Percentiles rank a stretch among this genome's conserved stretches.
phyloP scores from a whole-genome alignment of 129 eudicot genomes.

The Silybum marianum region DNA sequence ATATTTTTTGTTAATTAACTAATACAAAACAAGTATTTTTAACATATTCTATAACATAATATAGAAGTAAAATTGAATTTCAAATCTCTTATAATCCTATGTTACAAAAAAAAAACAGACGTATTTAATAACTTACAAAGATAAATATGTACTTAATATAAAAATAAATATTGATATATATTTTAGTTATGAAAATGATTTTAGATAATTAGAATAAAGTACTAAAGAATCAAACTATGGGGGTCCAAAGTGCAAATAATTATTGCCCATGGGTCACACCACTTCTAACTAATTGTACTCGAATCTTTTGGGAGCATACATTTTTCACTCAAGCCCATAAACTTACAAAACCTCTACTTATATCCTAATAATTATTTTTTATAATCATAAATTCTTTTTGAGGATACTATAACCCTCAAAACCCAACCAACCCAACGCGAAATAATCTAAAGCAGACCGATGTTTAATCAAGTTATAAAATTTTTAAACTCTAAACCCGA shows the following conservation, averaged over 20 bases:
- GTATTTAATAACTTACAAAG: neutral
- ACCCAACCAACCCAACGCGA: too few species aligned
- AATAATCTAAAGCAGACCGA: too few species aligned
- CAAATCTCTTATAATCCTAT: too few species aligned
- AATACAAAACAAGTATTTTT: too few species aligned
- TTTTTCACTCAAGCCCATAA: neutral
- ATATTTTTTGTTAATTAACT: too few species aligned
- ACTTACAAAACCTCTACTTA: neutral
- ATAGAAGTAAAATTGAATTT: too few species aligned
- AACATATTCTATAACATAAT: too few species aligned
- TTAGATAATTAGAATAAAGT: neutral
- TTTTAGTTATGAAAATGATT: neutral
- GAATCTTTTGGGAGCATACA: neutral
- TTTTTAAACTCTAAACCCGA: too few species aligned
- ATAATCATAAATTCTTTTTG: too few species aligned
- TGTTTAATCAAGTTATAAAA: too few species aligned
- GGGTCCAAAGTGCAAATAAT: constrained; percentile 15
- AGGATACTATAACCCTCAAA: too few species aligned
- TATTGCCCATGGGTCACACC: constrained; percentile 1
- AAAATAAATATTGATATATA: neutral
- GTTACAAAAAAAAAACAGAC: too few species aligned
- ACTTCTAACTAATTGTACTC: neutral
- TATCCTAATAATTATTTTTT: neutral
- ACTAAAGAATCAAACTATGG: neutral
- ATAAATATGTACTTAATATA: neutral